Percentiles rank a stretch among this genome's conserved stretches.
Conservation (phyloP, 495 filamentous ascomycete species). For the Penicillium coprophilum region DNA sequence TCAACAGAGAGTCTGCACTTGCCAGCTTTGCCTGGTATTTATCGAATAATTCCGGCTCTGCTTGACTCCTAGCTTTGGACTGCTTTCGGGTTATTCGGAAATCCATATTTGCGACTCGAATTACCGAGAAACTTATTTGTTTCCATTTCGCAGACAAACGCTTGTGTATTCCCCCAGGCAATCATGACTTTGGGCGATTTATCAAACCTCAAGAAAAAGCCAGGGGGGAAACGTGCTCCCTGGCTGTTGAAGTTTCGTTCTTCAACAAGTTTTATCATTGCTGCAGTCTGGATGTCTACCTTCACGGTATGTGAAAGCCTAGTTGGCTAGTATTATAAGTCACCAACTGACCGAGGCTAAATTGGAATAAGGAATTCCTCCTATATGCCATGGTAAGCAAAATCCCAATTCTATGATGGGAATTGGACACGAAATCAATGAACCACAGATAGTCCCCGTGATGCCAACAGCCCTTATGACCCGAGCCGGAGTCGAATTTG, state of each 20-base stretch:
- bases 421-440: not conserved
- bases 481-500: constrained; percentile 50
- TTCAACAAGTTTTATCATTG: constrained; percentile 59
- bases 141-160: not conserved
- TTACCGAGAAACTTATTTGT: not conserved
- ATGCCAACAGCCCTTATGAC: constrained; percentile 59
- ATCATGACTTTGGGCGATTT: not conserved
- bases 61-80: not conserved
- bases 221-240: constrained; percentile 26
- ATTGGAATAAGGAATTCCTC: constrained; percentile 41
- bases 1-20: not conserved
- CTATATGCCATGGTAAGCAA: constrained; percentile 37
- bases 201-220: constrained; percentile 1
- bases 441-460: constrained; percentile 54
- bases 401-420: not conserved
- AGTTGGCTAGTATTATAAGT: not conserved
- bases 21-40: constrained; percentile 2
- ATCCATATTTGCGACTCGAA: not conserved
- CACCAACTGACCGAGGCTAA: not conserved
- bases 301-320: constrained; percentile 56
- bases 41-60: not conserved
- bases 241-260: constrained; percentile 55
- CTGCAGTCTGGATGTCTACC: constrained; percentile 59
- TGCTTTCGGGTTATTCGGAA: not conserved
- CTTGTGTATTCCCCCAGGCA: not conserved